Evolutionary conservation across 2,329 filamentous ascomycete species (phyloP), one percentile per base, ranked within the genome.

Genomic region (Fusarium armeniacum): DNA sequence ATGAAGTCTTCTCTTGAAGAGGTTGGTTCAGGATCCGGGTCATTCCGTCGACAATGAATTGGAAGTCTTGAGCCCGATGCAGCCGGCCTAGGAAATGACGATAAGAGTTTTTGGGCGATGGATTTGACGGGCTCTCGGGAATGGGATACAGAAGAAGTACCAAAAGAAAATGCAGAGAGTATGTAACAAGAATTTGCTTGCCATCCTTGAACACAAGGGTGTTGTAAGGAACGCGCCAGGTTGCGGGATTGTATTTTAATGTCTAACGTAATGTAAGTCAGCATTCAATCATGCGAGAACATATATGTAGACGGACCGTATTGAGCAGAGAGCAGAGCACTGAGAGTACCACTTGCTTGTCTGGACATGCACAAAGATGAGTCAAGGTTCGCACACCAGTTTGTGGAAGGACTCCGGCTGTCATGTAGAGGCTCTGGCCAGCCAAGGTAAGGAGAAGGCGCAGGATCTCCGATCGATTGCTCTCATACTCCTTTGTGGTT

Each of bases 31-130:
- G 83, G 49, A 98, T 93, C 73, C 94, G 89, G 1, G 91, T 94
- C 91, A 98, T 97, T 50, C 94, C 94, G 77, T 98, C 94, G 13
- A 97, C 93, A 26, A 98, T 89, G 77, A 99, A 99, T 78, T 99
- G 96, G 76, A 99, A 98, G 78, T 99, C 96, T 78, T 98, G 94
- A 1, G 95, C 93, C 47, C 96, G 89, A 80, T 98, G 96, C 46
- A 99, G 81, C 38, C 95, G 89, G 32, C 96, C 93, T 32, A 97
- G 87, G 71, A 97, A 98, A 79, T 98, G 93, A 18, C 96, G 91
- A 78, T 97, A 98, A 76, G 90, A 95, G 78, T 99, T 99, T 82
- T 97, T 97, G 8, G 91, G 89, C 1, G 89, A 85, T 12, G 86
- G 77, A 5, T 86, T 87, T 47, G 86, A 87, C 18, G 87, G 85